These are phyloP conservation scores for Sporothrix pseudoabietina DNA, from an alignment of 2,329 filamentous ascomycete genomes.

Conservation along the genomic window DNA sequence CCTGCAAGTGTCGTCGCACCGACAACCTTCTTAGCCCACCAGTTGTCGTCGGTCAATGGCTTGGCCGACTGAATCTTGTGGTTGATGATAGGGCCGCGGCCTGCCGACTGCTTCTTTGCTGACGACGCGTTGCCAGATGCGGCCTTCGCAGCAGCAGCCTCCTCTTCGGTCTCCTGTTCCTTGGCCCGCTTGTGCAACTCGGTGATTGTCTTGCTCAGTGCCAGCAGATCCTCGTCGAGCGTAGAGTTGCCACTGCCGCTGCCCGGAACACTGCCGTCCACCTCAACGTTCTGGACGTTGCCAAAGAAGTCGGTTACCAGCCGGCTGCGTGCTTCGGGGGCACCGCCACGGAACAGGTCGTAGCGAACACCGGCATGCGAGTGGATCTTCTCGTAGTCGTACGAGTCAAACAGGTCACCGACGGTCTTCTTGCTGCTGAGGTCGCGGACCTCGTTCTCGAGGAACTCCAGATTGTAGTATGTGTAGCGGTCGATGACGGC, in stretches of 20 bases:
- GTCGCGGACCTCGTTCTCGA: conserved; percentile 86
- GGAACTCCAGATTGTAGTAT: conserved; percentile 96
- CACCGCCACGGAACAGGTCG: conserved; percentile 89
- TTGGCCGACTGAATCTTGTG: conserved; percentile 51
- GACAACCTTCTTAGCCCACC: conserved; percentile 66
- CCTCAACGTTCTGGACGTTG: conserved; percentile 96
- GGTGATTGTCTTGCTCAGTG: conserved; percentile 70
- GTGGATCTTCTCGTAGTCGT: conserved; percentile 93
- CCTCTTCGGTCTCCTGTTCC: conserved; percentile 47
- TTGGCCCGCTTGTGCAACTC: conserved; percentile 54
- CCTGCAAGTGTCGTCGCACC: conserved; percentile 65
- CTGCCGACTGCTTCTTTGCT: conserved; percentile 27
- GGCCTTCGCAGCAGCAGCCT: background rate
- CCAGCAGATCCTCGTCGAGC: conserved; percentile 72
- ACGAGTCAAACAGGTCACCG: conserved; percentile 93
- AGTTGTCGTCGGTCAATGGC: conserved; percentile 65
- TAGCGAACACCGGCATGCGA: conserved; percentile 89
- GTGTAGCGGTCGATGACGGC: conserved; percentile 98
- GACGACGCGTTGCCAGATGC: conserved; percentile 22
- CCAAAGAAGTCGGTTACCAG: conserved; percentile 97
- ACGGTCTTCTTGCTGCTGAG: conserved; percentile 85
- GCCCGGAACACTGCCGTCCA: conserved; percentile 57
- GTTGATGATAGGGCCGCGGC: conserved; percentile 32
- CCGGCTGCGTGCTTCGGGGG: conserved; percentile 72
- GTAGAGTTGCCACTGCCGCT: conserved; percentile 48